These are phyloP conservation scores for Brettanomyces anomalus DNA, from an alignment of 805 yeast species.

Conservation along the genomic window DNA sequence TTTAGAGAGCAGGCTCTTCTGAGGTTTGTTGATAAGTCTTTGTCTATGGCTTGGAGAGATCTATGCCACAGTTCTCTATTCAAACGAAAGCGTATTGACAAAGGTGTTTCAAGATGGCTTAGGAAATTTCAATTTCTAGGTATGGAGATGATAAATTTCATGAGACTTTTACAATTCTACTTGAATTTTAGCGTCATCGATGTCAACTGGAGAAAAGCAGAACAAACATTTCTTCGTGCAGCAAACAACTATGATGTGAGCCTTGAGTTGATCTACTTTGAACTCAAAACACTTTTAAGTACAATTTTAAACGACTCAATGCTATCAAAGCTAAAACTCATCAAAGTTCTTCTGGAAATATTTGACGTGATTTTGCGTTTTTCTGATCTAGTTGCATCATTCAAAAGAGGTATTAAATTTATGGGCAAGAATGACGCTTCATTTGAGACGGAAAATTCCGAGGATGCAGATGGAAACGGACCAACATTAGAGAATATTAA, in stretches of 20 bases:
- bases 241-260: conserved; percentile 10
- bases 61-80: conserved; percentile 58
- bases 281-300: conserved; percentile 50
- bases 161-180: conserved; percentile 47
- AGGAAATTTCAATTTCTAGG: conserved; percentile 47
- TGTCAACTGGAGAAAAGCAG: conserved; percentile 38
- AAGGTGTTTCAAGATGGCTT: conserved; percentile 43
- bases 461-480: conserved; percentile 19
- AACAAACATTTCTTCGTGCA: conserved; percentile 13
- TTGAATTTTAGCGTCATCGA: conserved; percentile 53
- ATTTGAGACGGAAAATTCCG: neutral
- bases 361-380: conserved; percentile 39
- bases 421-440: conserved; percentile 27
- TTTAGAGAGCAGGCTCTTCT: conserved; percentile 62
- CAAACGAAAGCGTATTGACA: conserved; percentile 40
- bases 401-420: conserved; percentile 45
- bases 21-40: conserved; percentile 49
- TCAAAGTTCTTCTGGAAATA: conserved; percentile 36
- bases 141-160: conserved; percentile 45
- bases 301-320: conserved; percentile 58
- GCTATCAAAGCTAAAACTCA: conserved; percentile 48
- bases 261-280: conserved; percentile 35
- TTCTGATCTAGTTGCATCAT: conserved; percentile 39
- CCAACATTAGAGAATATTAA: conserved; percentile 28
- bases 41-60: conserved; percentile 66